Evolutionary conservation across 2,329 filamentous ascomycete genomes (phyloP).

Genomic region (Periconia digitata): DNA sequence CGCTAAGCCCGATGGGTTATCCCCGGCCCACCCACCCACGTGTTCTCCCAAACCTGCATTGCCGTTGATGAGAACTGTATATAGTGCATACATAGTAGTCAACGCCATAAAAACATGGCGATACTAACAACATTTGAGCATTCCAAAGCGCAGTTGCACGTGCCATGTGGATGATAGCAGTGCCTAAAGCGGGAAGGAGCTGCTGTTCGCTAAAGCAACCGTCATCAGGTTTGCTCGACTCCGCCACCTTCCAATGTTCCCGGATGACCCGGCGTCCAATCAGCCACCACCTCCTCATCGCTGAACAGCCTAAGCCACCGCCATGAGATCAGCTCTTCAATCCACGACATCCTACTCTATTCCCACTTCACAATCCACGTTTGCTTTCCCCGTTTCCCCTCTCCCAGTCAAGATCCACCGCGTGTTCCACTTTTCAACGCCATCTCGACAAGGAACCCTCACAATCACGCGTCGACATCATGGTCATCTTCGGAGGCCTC

Average conservation of each 20-base stretch:
- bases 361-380: constrained; percentile 5
- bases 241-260: constrained; percentile 13
- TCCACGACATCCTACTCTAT: neutral
- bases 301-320: constrained; percentile 15
- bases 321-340: constrained; percentile 5
- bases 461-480: constrained; percentile 15
- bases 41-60: too few relatives aligned
- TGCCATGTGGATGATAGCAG: too few relatives aligned
- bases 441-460: too few relatives aligned
- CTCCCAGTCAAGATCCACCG: constrained; percentile 1
- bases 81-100: too few relatives aligned
- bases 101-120: too few relatives aligned
- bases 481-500: constrained; percentile 43
- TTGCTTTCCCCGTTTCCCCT: neutral
- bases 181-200: too few relatives aligned
- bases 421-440: neutral
- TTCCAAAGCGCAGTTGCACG: too few relatives aligned
- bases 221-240: constrained; percentile 8
- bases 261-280: constrained; percentile 9
- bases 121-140: too few relatives aligned
- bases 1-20: too few relatives aligned
- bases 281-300: constrained; percentile 2
- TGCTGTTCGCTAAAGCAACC: too few relatives aligned
- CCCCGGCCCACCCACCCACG: too few relatives aligned
- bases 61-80: too few relatives aligned